Evolutionary conservation across 805 yeast genomes (phyloP).

Genomic region (Kockiozyma suomiensis): DNA sequence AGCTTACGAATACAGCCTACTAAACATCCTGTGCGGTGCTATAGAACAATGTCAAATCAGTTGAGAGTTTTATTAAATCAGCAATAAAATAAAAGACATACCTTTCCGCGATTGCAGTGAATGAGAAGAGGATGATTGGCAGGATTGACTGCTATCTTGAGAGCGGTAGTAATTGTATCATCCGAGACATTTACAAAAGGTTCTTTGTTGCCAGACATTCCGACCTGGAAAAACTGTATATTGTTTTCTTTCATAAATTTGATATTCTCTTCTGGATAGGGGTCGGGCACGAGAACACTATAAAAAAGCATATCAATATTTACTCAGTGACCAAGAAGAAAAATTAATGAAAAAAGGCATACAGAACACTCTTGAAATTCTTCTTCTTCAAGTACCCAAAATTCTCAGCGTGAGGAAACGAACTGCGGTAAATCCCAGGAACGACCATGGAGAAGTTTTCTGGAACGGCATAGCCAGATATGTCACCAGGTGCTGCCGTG

Average conservation of each 20-base stretch:
- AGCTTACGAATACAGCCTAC: constrained; percentile 88
- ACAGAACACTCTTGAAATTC: constrained; percentile 67
- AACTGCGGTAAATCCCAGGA: constrained; percentile 76
- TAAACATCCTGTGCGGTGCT: constrained; percentile 91
- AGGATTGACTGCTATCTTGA: constrained; percentile 80
- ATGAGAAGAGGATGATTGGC: constrained; percentile 87
- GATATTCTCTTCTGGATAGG: constrained; percentile 76
- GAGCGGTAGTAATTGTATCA: constrained; percentile 73
- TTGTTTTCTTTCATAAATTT: constrained; percentile 62
- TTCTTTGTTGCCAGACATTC: constrained; percentile 93
- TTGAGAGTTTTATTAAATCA: no score
- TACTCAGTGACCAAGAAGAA: not conserved
- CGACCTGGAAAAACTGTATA: constrained; percentile 79
- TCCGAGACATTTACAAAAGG: constrained; percentile 78
- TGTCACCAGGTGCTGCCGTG: not conserved
- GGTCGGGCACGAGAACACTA: constrained; percentile 81
- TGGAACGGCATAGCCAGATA: constrained; percentile 49
- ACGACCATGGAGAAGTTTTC: constrained; percentile 90
- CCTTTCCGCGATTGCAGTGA: constrained; percentile 92
- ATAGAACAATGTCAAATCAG: no score
- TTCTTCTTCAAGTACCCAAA: constrained; percentile 67
- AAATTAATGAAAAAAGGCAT: no score
- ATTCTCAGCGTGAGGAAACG: constrained; percentile 86
- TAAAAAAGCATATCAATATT: not conserved
- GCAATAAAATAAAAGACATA: no score